Percentiles rank a stretch among this genome's conserved stretches.
phyloP scores from a whole-genome alignment of 768 basidiomycete genomes.

The Tylopilus felleus region DNA sequence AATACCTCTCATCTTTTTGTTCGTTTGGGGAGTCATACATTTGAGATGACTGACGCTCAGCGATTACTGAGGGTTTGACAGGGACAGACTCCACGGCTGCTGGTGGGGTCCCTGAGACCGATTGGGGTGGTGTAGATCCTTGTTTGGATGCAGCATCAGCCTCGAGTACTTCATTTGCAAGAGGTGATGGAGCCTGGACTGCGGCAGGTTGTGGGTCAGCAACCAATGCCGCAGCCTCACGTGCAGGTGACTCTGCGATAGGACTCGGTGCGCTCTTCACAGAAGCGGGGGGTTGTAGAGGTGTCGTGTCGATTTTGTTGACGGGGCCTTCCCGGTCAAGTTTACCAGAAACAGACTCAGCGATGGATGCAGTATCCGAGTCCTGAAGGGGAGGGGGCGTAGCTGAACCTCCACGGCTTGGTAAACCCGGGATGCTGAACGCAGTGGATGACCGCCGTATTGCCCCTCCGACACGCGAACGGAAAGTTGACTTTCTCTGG shows the following conservation, averaged over 20 bases:
- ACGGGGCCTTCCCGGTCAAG: slow-evolving; percentile 31
- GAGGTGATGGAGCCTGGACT: slow-evolving; percentile 41
- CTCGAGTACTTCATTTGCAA: slow-evolving; percentile 31
- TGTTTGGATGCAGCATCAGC: slow-evolving; percentile 15
- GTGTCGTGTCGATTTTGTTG: slow-evolving; percentile 33
- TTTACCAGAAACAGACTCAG: slow-evolving; percentile 28
- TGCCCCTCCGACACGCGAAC: slow-evolving; percentile 57
- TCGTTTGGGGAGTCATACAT: too few relatives aligned
- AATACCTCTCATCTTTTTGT: too few relatives aligned
- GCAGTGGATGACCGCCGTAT: slow-evolving; percentile 61
- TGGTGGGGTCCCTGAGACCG: slow-evolving; percentile 20
- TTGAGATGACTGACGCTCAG: neutral
- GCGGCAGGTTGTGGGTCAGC: slow-evolving; percentile 25
- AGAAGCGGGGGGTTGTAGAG: slow-evolving; percentile 23
- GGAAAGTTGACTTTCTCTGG: slow-evolving; percentile 42
- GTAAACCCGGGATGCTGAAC: slow-evolving; percentile 41
- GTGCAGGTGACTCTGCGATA: slow-evolving; percentile 65
- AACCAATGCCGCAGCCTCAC: slow-evolving; percentile 47
- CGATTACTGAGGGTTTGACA: slow-evolving; percentile 5
- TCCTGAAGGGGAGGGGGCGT: slow-evolving; percentile 26
- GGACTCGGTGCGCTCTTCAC: slow-evolving; percentile 48
- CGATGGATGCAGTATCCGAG: slow-evolving; percentile 25
- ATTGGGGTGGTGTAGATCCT: slow-evolving; percentile 18
- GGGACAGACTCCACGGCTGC: slow-evolving; percentile 13
- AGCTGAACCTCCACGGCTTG: slow-evolving; percentile 22